A percentile compares a stretch with the other conserved stretches of the same genome.
phyloP scores from a whole-genome alignment of 1,284 basidiomycete genomes.

The Heterobasidion irregulare region DNA sequence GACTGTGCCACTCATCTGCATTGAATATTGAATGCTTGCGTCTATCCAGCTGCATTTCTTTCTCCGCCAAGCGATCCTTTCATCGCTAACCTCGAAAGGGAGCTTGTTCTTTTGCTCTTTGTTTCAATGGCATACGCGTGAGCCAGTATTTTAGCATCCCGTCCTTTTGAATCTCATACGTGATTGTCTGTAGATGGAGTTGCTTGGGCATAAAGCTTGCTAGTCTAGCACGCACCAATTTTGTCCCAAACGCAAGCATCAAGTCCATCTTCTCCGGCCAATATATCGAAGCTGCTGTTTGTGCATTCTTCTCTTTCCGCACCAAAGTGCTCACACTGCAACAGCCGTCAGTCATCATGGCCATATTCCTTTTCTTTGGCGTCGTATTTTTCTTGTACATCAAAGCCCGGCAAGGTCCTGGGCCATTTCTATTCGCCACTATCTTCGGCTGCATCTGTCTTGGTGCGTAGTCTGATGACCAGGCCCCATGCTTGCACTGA shows the following conservation, averaged over 20 bases:
- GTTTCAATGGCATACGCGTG: constrained; percentile 55
- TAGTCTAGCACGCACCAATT: constrained; percentile 43
- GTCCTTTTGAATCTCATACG: constrained; percentile 1
- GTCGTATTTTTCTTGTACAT: constrained; percentile 55
- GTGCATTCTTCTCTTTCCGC: constrained; percentile 14
- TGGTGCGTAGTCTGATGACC: constrained; percentile 23
- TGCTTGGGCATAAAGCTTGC: constrained; percentile 63
- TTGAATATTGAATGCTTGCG: not conserved
- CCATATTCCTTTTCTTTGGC: constrained; percentile 61
- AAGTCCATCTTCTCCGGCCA: constrained; percentile 34
- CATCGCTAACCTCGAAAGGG: constrained; percentile 60
- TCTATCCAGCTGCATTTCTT: constrained; percentile 45
- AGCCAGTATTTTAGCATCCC: constrained; percentile 19
- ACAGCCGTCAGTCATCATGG: constrained; percentile 54
- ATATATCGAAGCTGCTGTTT: constrained; percentile 52
- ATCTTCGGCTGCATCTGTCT: constrained; percentile 53
- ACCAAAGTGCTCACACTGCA: constrained; percentile 5
- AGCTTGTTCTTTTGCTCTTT: constrained; percentile 50
- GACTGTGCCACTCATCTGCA: not conserved
- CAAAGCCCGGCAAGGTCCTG: constrained; percentile 54
- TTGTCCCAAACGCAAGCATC: constrained; percentile 29
- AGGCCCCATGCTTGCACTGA: not conserved
- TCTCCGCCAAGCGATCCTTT: constrained; percentile 67
- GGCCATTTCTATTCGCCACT: constrained; percentile 53
- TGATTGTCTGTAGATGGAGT: constrained; percentile 41